Conservation (phyloP, 2,329 filamentous ascomycete genomes). For the Didymella sp. region DNA sequence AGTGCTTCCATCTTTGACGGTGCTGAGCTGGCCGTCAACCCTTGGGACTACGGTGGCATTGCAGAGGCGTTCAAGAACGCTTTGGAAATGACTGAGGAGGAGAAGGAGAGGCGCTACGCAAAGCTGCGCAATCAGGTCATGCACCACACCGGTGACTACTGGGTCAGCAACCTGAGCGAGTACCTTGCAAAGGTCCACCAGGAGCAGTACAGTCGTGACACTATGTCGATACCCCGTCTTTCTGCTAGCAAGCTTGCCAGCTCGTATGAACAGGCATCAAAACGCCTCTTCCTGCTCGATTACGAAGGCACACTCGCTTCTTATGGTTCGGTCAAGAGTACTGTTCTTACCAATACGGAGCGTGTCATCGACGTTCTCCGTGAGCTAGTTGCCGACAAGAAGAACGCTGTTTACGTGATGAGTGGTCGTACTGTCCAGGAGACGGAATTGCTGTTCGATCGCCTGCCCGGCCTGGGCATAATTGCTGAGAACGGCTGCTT, state of each 20-base stretch:
- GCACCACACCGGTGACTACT: constrained; percentile 82
- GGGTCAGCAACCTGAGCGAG: constrained; percentile 78
- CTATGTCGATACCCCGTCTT: constrained; percentile 84
- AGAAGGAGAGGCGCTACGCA: constrained; percentile 77
- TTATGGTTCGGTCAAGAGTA: constrained; percentile 83
- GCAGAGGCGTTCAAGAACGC: constrained; percentile 85
- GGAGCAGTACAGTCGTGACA: constrained; percentile 84
- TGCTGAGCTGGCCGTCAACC: constrained; percentile 85
- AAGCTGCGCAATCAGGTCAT: constrained; percentile 76
- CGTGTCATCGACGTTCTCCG: constrained; percentile 83
- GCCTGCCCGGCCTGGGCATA: constrained; percentile 81
- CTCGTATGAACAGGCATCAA: constrained; percentile 70
- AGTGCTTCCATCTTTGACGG: constrained; percentile 84
- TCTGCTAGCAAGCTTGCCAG: constrained; percentile 70
- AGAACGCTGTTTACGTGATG: constrained; percentile 93
- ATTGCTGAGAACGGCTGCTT: constrained; percentile 97
- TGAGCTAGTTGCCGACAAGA: constrained; percentile 78
- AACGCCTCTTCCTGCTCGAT: constrained; percentile 86
- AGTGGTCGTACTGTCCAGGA: constrained; percentile 87
- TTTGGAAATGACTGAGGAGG: constrained; percentile 77
- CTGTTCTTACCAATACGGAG: constrained; percentile 85
- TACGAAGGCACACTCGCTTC: constrained; percentile 92
- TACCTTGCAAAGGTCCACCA: constrained; percentile 78
- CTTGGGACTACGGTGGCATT: constrained; percentile 91
- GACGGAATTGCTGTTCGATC: constrained; percentile 83